These are phyloP conservation scores for Friedmanniomyces simplex DNA, from an alignment of 495 filamentous ascomycete genomes.

Conservation along the genomic window DNA sequence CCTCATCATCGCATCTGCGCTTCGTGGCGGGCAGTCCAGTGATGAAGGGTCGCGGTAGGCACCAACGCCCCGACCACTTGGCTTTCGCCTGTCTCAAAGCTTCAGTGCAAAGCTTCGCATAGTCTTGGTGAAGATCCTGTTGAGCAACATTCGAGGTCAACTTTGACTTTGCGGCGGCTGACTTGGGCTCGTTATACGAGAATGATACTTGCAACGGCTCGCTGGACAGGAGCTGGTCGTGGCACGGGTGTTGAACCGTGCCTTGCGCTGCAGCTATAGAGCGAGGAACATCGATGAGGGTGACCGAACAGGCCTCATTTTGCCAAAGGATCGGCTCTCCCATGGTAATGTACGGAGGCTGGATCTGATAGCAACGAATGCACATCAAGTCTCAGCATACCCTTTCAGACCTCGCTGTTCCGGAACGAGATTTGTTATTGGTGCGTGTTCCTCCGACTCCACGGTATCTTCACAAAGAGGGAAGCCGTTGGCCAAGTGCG, in stretches of 20 bases:
- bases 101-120: slow-evolving; percentile 17
- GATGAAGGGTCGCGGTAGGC: slow-evolving; percentile 27
- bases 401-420: no score
- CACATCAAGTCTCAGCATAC: no score
- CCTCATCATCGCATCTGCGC: slow-evolving; percentile 12
- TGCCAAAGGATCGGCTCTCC: slow-evolving; percentile 40
- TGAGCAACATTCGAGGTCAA: slow-evolving; percentile 9
- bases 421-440: no score
- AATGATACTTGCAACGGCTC: slow-evolving; percentile 23
- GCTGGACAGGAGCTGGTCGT: slow-evolving; percentile 22
- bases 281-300: slow-evolving; percentile 54
- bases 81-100: slow-evolving; percentile 28
- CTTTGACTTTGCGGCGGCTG: slow-evolving; percentile 19
- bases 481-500: no score
- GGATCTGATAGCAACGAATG: no score
- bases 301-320: slow-evolving; percentile 34
- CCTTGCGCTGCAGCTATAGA: slow-evolving; percentile 42
- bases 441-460: no score
- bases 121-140: slow-evolving; percentile 19
- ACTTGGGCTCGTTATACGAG: slow-evolving; percentile 28
- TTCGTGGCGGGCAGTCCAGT: slow-evolving; percentile 6
- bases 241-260: neutral
- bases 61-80: slow-evolving; percentile 32
- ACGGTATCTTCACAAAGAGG: no score
- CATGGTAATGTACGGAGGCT: neutral